Evolutionary conservation across 108 stramenopile genomes (phyloP).

Genomic region (Pseudonitzschia multiseries): DNA sequence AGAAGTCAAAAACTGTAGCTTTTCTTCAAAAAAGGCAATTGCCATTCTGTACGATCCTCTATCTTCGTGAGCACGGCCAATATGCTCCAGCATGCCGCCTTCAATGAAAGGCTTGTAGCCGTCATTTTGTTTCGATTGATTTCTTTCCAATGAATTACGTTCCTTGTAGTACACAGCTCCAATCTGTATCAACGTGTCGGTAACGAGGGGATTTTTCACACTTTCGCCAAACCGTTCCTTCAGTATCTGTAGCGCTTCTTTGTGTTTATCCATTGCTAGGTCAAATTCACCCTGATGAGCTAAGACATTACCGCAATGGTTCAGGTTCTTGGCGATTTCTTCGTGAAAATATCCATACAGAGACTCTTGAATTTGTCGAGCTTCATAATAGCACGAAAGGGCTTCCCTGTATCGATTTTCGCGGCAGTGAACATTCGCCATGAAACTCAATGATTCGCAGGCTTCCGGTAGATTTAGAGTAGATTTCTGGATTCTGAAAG

Average conservation of each 20-base stretch:
- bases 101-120: conserved; percentile 72
- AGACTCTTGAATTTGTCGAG: conserved; percentile 42
- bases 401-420: conserved; percentile 48
- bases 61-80: conserved; percentile 71
- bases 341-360: conserved; percentile 55
- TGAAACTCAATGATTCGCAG: conserved; percentile 34
- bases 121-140: conserved; percentile 48
- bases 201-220: conserved; percentile 58
- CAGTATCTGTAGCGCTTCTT: conserved; percentile 63
- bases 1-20: conserved; percentile 52
- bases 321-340: conserved; percentile 60
- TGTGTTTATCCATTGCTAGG: conserved; percentile 67
- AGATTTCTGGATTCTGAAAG: conserved; percentile 43
- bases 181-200: conserved; percentile 69
- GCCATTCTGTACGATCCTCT: conserved; percentile 69
- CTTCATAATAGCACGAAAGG: conserved; percentile 55
- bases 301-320: conserved; percentile 52
- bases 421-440: conserved; percentile 39
- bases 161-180: conserved; percentile 79
- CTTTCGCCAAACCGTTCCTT: conserved; percentile 60
- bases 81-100: conserved; percentile 69
- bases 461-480: conserved; percentile 29
- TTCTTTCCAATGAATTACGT: conserved; percentile 58
- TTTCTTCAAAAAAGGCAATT: conserved; percentile 72
- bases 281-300: conserved; percentile 54